Conservation (phyloP, 2,329 filamentous ascomycete species). For the Colletotrichum sp. region DNA sequence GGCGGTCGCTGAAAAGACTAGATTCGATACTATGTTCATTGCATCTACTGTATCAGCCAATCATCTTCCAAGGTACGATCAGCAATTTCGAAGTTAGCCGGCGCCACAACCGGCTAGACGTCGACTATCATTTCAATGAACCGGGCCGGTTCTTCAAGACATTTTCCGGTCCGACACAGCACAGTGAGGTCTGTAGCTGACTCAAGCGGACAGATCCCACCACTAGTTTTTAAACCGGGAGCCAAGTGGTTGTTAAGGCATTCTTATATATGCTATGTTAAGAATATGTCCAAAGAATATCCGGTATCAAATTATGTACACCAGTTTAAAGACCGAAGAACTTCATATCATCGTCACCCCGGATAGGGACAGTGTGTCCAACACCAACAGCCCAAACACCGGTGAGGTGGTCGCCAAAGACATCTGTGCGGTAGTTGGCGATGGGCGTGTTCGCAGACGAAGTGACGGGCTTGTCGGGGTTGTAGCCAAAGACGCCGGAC, state of each 20-base stretch:
- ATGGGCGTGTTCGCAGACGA: constrained; percentile 38
- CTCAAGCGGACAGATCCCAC: neutral
- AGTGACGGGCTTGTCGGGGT: constrained; percentile 31
- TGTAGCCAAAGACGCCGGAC: constrained; percentile 54
- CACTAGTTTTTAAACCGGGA: neutral
- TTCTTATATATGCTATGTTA: neutral
- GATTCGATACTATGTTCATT: neutral
- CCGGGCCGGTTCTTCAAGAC: neutral
- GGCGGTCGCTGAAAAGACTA: neutral
- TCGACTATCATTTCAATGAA: neutral
- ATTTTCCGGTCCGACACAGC: neutral
- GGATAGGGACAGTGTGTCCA: constrained; percentile 23
- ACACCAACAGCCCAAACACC: constrained; percentile 31
- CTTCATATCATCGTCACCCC: constrained; percentile 19
- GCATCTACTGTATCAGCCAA: neutral
- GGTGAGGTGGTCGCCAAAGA: constrained; percentile 38
- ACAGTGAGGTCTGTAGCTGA: neutral
- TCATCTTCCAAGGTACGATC: neutral
- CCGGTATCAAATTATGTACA: neutral
- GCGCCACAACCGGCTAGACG: neutral
- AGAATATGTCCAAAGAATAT: neutral
- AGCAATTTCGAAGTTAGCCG: neutral
- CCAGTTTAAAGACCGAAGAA: constrained; percentile 9
- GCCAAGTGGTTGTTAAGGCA: neutral
- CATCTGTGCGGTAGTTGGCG: constrained; percentile 41